phyloP scores from a whole-genome alignment of 75 land plant genomes.

The Pinus taeda region DNA sequence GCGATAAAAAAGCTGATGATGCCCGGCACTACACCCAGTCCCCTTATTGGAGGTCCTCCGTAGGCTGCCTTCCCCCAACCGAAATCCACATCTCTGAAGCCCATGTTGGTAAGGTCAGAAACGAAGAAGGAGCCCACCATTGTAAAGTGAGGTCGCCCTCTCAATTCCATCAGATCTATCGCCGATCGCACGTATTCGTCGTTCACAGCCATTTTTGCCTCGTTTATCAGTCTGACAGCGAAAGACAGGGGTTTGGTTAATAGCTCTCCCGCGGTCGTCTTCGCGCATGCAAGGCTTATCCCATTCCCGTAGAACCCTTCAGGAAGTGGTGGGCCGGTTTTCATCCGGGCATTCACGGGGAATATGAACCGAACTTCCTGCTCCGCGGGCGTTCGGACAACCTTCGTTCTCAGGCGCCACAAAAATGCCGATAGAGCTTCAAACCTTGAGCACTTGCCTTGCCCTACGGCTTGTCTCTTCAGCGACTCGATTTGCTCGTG shows the following conservation, averaged over 20 bases:
- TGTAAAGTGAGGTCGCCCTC: slow-evolving; percentile 20
- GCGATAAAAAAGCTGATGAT: slow-evolving; percentile 8
- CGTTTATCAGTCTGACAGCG: slow-evolving; percentile 51
- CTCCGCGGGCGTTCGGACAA: too few relatives aligned
- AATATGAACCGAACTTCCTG: neutral
- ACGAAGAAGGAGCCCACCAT: slow-evolving; percentile 26
- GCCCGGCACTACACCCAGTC: slow-evolving; percentile 12
- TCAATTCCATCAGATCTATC: slow-evolving; percentile 52
- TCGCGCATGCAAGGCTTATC: slow-evolving; percentile 50
- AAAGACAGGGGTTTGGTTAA: slow-evolving; percentile 32
- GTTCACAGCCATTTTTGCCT: slow-evolving; percentile 44
- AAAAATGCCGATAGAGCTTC: too few relatives aligned
- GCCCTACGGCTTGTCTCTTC: neutral
- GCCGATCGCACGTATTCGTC: slow-evolving; percentile 67
- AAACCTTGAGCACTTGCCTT: too few relatives aligned
- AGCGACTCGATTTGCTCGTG: slow-evolving; percentile 18
- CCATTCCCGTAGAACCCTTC: slow-evolving; percentile 30
- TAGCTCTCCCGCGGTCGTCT: slow-evolving; percentile 44
- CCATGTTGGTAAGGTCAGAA: slow-evolving; percentile 30
- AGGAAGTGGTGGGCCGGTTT: slow-evolving; percentile 27
- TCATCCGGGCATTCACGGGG: neutral
- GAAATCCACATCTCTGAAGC: slow-evolving; percentile 33
- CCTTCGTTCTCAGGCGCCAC: too few relatives aligned
- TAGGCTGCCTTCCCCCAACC: slow-evolving; percentile 42
- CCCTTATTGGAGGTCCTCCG: slow-evolving; percentile 9